Conservation (phyloP, 805 yeast species). For the Metschnikowia chrysomelidarum region DNA sequence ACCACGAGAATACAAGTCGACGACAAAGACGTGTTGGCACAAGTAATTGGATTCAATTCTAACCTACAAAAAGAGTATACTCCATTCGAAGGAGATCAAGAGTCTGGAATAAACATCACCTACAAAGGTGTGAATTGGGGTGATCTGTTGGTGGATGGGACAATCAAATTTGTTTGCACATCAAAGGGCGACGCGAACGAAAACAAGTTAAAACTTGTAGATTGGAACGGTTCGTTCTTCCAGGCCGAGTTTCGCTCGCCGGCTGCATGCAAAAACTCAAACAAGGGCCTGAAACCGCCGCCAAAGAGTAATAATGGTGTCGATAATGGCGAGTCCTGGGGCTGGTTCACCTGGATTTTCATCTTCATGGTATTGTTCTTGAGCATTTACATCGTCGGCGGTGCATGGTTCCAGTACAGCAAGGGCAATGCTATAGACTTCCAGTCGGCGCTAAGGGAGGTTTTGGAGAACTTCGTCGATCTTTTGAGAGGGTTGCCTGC, state of each 20-base stretch:
- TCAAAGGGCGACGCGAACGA: constrained; percentile 21
- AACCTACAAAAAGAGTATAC: constrained; percentile 32
- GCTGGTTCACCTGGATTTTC: constrained; percentile 81
- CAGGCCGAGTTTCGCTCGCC: constrained; percentile 24
- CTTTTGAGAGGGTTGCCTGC: constrained; percentile 59
- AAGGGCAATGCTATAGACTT: constrained; percentile 70
- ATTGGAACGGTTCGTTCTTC: constrained; percentile 39
- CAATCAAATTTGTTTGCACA: constrained; percentile 48
- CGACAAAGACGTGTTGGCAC: constrained; percentile 49
- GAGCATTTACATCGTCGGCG: constrained; percentile 68
- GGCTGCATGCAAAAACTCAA: constrained; percentile 41
- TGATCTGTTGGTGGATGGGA: constrained; percentile 45
- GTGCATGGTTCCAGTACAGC: constrained; percentile 73
- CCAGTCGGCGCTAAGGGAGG: constrained; percentile 70
- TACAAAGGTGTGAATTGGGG: constrained; percentile 74
- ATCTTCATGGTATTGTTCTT: constrained; percentile 67
- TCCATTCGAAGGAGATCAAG: constrained; percentile 30
- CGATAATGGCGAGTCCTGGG: constrained; percentile 57
- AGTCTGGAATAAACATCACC: constrained; percentile 32
- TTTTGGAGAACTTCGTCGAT: constrained; percentile 64
- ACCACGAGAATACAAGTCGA: constrained; percentile 54
- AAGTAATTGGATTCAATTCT: constrained; percentile 58
- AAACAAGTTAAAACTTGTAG: constrained; percentile 26
- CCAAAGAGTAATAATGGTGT: constrained; percentile 16
- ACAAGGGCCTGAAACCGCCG: constrained; percentile 28